Evolutionary conservation across 2,329 filamentous ascomycete genomes (phyloP).

Genomic region (Ophiocordyceps camponoti-saundersi): DNA sequence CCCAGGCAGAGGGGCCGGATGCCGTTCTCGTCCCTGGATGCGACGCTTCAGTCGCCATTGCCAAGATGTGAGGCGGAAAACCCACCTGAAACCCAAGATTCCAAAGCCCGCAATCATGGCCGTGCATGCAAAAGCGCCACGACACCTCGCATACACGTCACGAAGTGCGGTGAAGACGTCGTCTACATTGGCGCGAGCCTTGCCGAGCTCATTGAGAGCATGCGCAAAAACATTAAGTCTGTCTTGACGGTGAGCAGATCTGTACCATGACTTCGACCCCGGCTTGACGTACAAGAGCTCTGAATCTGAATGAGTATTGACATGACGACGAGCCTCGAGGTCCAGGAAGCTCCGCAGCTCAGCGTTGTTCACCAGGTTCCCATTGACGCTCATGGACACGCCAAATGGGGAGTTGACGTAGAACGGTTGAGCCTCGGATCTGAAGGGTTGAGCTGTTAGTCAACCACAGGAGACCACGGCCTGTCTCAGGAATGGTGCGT

Average conservation of each 20-base stretch:
- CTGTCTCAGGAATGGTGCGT: slow-evolving; percentile 6
- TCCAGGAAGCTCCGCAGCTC: slow-evolving; percentile 58
- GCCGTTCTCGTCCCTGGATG: slow-evolving; percentile 19
- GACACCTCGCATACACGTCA: slow-evolving; percentile 55
- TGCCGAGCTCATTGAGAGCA: slow-evolving; percentile 64
- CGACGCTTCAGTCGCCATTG: background rate
- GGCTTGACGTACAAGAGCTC: slow-evolving; percentile 24
- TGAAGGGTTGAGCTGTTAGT: background rate
- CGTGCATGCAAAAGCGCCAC: slow-evolving; percentile 65
- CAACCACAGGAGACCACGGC: background rate
- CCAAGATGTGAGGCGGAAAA: background rate
- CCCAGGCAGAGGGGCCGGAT: slow-evolving; percentile 73
- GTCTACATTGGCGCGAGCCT: slow-evolving; percentile 60
- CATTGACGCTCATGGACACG: slow-evolving; percentile 45
- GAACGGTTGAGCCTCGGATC: slow-evolving; percentile 72
- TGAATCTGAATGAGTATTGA: slow-evolving; percentile 81
- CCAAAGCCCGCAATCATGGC: slow-evolving; percentile 73
- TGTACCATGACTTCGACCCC: background rate
- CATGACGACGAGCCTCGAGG: slow-evolving; percentile 63
- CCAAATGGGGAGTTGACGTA: slow-evolving; percentile 76
- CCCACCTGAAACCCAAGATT: slow-evolving; percentile 52
- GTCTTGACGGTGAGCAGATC: background rate
- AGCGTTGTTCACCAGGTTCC: slow-evolving; percentile 66
- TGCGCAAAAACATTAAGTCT: slow-evolving; percentile 72
- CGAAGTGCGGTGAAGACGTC: slow-evolving; percentile 60